These are phyloP conservation scores for Hypoxylon sp. DNA, from an alignment of 2,329 filamentous ascomycete species.

Conservation along the genomic window DNA sequence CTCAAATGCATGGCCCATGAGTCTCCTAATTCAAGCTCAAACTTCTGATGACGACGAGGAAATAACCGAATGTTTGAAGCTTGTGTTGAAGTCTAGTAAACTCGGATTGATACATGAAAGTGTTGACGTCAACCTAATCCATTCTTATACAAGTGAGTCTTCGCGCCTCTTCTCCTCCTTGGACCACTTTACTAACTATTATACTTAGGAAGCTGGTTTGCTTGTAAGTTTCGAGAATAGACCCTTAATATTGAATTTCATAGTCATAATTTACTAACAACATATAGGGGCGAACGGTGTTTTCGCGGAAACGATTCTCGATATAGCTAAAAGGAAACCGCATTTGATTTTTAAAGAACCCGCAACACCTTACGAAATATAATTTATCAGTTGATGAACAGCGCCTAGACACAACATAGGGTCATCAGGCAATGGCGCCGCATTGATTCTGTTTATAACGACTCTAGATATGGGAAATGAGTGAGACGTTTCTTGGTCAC, in stretches of 20 bases:
- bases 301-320: conserved; percentile 91
- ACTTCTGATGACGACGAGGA: conserved; percentile 87
- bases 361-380: conserved; percentile 70
- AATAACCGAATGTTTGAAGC: conserved; percentile 78
- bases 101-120: conserved; percentile 93
- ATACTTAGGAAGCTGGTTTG: conserved; percentile 85
- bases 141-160: conserved; percentile 79
- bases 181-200: conserved; percentile 33
- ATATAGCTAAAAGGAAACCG: conserved; percentile 90
- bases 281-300: conserved; percentile 87
- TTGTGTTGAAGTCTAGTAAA: conserved; percentile 81
- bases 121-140: conserved; percentile 79
- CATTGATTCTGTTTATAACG: conserved; percentile 22
- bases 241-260: background rate
- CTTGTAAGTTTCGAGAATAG: conserved; percentile 66
- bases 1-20: conserved; percentile 98
- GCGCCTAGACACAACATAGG: background rate
- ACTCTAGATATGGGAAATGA: conserved; percentile 1
- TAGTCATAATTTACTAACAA: conserved; percentile 18
- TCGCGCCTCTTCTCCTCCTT: conserved; percentile 43
- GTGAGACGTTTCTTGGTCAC: background rate
- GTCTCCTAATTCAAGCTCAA: conserved; percentile 89
- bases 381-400: conserved; percentile 11
- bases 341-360: conserved; percentile 84
- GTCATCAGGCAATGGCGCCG: background rate